A percentile compares a stretch with the other conserved stretches of the same genome.
These are phyloP conservation scores for Micromonas commoda DNA, from an alignment of 139 green algal genomes.

Conservation along the genomic window DNA sequence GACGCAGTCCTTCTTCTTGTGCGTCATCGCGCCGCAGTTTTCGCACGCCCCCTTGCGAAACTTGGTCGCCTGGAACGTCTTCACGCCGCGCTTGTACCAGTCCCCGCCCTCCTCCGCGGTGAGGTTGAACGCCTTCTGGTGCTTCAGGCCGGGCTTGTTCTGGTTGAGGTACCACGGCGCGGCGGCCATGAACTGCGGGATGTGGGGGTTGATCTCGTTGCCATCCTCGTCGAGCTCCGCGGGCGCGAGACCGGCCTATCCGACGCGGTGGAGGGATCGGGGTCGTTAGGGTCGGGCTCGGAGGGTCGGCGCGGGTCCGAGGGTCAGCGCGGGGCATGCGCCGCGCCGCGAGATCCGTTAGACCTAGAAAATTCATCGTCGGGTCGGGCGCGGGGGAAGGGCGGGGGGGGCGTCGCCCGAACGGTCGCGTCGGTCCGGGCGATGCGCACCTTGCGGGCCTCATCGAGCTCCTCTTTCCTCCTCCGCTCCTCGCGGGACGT, in stretches of 20 bases:
- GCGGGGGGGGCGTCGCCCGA: too few relatives aligned
- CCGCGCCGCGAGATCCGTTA: background rate
- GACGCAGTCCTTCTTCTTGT: slow-evolving; percentile 93
- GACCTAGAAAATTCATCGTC: background rate
- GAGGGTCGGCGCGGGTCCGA: background rate
- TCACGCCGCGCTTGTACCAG: slow-evolving; percentile 89
- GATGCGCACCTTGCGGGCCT: slow-evolving; percentile 81
- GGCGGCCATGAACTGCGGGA: slow-evolving; percentile 94
- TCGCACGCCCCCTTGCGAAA: slow-evolving; percentile 93
- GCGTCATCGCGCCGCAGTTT: slow-evolving; percentile 95
- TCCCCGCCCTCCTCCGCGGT: slow-evolving; percentile 47
- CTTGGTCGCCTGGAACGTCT: slow-evolving; percentile 84
- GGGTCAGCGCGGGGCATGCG: background rate
- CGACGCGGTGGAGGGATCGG: background rate
- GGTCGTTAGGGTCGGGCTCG: background rate
- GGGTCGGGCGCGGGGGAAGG: background rate
- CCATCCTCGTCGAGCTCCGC: slow-evolving; percentile 95
- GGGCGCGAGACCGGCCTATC: slow-evolving; percentile 71
- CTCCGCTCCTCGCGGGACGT: slow-evolving; percentile 48
- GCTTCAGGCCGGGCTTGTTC: slow-evolving; percentile 77
- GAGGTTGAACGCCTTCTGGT: slow-evolving; percentile 93
- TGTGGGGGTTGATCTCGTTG: slow-evolving; percentile 98
- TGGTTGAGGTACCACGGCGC: slow-evolving; percentile 92
- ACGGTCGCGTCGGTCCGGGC: too few relatives aligned
- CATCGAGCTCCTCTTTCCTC: slow-evolving; percentile 84